These are phyloP conservation scores for Ramichloridium luteum DNA, from an alignment of 2,329 filamentous ascomycete genomes.

Conservation along the genomic window DNA sequence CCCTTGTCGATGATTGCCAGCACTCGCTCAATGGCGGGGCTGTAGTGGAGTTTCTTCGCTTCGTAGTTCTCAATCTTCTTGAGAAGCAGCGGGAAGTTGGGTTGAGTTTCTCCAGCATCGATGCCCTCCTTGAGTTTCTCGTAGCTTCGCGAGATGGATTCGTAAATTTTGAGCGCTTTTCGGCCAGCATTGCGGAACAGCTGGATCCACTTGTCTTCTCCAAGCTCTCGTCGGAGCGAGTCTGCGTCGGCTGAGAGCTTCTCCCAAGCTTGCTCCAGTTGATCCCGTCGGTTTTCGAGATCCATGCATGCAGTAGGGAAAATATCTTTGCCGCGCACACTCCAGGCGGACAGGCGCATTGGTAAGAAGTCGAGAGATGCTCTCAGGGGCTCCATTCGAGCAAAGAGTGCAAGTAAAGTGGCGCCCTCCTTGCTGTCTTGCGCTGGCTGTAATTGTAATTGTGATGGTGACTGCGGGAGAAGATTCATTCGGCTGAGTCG, in stretches of 20 bases:
- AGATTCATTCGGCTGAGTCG: constrained; percentile 43
- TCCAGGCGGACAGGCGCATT: constrained; percentile 83
- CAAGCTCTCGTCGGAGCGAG: constrained; percentile 74
- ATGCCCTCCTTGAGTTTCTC: constrained; percentile 69
- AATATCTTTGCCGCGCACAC: constrained; percentile 58
- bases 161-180: constrained; percentile 92
- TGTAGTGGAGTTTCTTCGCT: constrained; percentile 87
- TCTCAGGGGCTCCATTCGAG: constrained; percentile 84
- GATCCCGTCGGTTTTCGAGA: constrained; percentile 59
- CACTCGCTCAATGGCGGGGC: constrained; percentile 82
- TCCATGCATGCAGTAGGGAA: constrained; percentile 91
- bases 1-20: constrained; percentile 88
- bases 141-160: constrained; percentile 82
- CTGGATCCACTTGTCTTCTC: constrained; percentile 90
- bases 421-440: constrained; percentile 64
- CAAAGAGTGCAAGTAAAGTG: constrained; percentile 77
- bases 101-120: constrained; percentile 60
- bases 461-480: constrained; percentile 47
- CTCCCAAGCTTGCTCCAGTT: constrained; percentile 74
- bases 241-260: constrained; percentile 85
- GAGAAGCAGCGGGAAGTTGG: constrained; percentile 54
- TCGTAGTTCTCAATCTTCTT: constrained; percentile 91
- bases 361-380: constrained; percentile 92
- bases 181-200: constrained; percentile 88
- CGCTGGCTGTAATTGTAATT: constrained; percentile 31